A percentile compares a stretch with the other conserved stretches of the same genome.
Evolutionary conservation across 1,139 yeast genomes (phyloP).

Genomic region (Ashbya aceris): DNA sequence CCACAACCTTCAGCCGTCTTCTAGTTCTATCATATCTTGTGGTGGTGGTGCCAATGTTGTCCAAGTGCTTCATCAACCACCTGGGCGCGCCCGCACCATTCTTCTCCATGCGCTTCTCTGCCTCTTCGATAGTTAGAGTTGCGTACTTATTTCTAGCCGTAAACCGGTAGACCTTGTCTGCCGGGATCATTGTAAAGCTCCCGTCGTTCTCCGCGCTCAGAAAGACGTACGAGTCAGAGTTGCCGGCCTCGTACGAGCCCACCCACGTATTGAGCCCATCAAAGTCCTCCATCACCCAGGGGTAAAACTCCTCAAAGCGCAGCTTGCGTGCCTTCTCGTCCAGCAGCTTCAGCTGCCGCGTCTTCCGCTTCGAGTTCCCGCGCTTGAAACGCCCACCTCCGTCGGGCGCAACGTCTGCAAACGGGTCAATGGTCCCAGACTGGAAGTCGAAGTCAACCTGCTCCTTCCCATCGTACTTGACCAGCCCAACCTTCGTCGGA

Average conservation of each 20-base stretch:
- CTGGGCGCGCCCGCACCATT: slow-evolving; percentile 68
- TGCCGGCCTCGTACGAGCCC: slow-evolving; percentile 92
- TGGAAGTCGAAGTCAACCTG: slow-evolving; percentile 20
- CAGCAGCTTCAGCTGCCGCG: slow-evolving; percentile 71
- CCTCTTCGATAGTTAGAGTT: slow-evolving; percentile 89
- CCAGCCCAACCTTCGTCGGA: slow-evolving; percentile 32
- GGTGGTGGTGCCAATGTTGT: slow-evolving; percentile 44
- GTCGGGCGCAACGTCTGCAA: slow-evolving; percentile 78
- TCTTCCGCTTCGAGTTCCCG: slow-evolving; percentile 65
- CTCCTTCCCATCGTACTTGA: slow-evolving; percentile 30
- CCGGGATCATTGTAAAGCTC: slow-evolving; percentile 81
- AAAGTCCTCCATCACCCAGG: slow-evolving; percentile 97
- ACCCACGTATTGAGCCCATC: slow-evolving; percentile 93
- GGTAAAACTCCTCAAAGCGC: slow-evolving; percentile 90
- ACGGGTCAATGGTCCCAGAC: slow-evolving; percentile 27
- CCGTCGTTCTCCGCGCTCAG: slow-evolving; percentile 82
- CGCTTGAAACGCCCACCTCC: slow-evolving; percentile 76
- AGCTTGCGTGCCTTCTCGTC: slow-evolving; percentile 75
- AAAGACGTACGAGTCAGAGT: slow-evolving; percentile 75
- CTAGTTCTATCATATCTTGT: slow-evolving; percentile 37
- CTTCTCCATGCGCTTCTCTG: slow-evolving; percentile 89
- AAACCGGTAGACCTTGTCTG: slow-evolving; percentile 86
- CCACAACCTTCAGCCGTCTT: slow-evolving; percentile 52
- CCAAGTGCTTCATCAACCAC: slow-evolving; percentile 92
- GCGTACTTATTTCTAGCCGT: slow-evolving; percentile 92